These are phyloP conservation scores for Lodderomyces beijingensis DNA, from an alignment of 1,139 yeast species.

Conservation along the genomic window DNA sequence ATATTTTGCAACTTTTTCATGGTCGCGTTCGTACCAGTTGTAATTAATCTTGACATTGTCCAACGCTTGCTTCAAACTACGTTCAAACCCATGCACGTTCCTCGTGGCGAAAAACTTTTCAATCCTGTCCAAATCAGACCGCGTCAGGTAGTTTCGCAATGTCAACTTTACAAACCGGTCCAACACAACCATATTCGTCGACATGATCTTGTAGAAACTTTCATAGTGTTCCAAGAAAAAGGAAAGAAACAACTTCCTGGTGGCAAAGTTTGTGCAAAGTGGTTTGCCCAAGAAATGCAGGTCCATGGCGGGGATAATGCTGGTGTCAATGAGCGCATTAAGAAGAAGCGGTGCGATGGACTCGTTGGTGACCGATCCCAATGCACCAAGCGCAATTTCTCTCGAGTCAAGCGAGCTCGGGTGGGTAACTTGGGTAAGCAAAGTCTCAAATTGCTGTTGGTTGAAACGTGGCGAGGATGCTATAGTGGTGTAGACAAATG, in stretches of 20 bases:
- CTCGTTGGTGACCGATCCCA: slow-evolving; percentile 51
- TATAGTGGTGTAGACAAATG: slow-evolving; percentile 48
- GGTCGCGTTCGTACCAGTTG: slow-evolving; percentile 43
- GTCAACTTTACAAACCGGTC: slow-evolving; percentile 61
- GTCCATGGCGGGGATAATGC: slow-evolving; percentile 64
- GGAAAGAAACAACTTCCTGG: slow-evolving; percentile 51
- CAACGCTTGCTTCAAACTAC: slow-evolving; percentile 52
- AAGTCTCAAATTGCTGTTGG: slow-evolving; percentile 41
- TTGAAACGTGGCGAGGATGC: slow-evolving; percentile 39
- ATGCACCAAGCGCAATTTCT: slow-evolving; percentile 58
- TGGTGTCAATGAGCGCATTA: slow-evolving; percentile 34
- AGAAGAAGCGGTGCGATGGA: slow-evolving; percentile 35
- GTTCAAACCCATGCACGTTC: slow-evolving; percentile 58
- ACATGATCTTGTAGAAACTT: slow-evolving; percentile 41
- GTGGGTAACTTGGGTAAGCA: slow-evolving; percentile 46
- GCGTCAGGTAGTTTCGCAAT: slow-evolving; percentile 43
- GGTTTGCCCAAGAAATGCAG: slow-evolving; percentile 54
- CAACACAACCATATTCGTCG: slow-evolving; percentile 56
- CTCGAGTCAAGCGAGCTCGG: slow-evolving; percentile 65
- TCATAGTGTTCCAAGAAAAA: slow-evolving; percentile 54
- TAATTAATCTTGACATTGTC: slow-evolving; percentile 49
- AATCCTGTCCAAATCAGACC: slow-evolving; percentile 34
- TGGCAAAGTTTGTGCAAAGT: slow-evolving; percentile 30
- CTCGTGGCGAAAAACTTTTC: slow-evolving; percentile 48
- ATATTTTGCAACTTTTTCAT: slow-evolving; percentile 23